Base-by-base conservation (phyloP, 176 grass and related monocot species). In the Themeda triandra region DNA sequence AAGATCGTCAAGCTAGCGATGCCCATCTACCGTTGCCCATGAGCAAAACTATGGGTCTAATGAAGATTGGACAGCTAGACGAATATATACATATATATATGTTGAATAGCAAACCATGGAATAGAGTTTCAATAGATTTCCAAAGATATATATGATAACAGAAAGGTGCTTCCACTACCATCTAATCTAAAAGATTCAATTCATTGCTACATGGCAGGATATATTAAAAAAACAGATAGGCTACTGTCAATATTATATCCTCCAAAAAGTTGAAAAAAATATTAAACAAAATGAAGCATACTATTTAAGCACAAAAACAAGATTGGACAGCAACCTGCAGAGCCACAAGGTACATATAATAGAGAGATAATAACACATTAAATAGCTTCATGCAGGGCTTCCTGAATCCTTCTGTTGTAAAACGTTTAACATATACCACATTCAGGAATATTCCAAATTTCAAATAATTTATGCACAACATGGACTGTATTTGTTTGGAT, bases 21-120 rank as follows among this genome's bases (percentile, higher is more conserved):
- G 89, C 83, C 88, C 93, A 92, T 91, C 91, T 92, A 98, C 91
- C 93, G 70, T 96, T 90, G 93, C 90, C 88, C 91, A 87, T 82
- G 80, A 83, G 87, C 88, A 94, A 88, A 92, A 96, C 87, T 90
- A 92, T 91, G 81, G 89, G 84, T 86, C 91, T 96, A 94, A 82
- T 81, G 91, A 86, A 95, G 88, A 92, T 84, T 84, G 72, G 73
- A 89, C 53, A 94, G 83, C 93, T 90, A 89, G 82, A 88, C 85
- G 78, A 88, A 80, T 81, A 93, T 78, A 90, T 53, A 81, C 8
- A 81, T 17, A 81, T 69, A 56, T 83, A 85, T 89, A 93, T 87
- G 81, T 85, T 81, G 86, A 83, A 88, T 81, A 87, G 87, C 78
- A 90, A 89, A 91, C 64, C 56, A 89, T 76, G 37, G 31, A 67